Base-by-base conservation (phyloP, 805 yeast species). In the Cyberlindnera veronae region DNA sequence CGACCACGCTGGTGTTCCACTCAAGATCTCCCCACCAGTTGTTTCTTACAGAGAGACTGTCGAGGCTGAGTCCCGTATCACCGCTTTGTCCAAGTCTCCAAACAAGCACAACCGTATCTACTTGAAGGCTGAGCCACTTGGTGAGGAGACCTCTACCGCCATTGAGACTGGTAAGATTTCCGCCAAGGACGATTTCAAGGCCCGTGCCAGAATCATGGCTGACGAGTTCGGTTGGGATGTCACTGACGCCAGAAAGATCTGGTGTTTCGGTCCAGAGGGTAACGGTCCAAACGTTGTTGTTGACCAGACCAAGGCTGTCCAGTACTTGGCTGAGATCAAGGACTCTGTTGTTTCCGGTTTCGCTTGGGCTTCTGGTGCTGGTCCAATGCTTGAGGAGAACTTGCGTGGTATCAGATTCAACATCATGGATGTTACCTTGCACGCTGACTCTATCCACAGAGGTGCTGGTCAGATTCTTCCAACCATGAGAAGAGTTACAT, bases 231-330 rank as follows among this genome's bases (percentile, higher is more conserved):
- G 91, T 61, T 91, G 99, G 99, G 98, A 91, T 70, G 97, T 93
- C 69, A 81, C 96, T 61, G 99, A 91, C 69, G 99, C 97, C 76
- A 90, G 99, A 85, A 91, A 93, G 93, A 93, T 91, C 69, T 91
- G 99, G 99, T 88, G 96, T 85, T 91, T 91, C 89, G 99, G 99
- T 79, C 98, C 99, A 70, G 99, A 91, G 68, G 97, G 97, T 75
- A 82, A 77, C 71, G 99, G 99, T 76, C 90, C 99, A 66, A 91
- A 91, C 80, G 74, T 93, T 67, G 97, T 91, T 67, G 95, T 91
- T 73, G 99, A 91, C 79, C 97, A 90, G 77, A 91, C 98, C 67
- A 91, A 91, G 91, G 99, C 99, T 66, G 98, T 91, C 53, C 98
- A 93, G 79, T 91, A 90, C 89, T 83, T 91, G 77, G 72, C 79